Base-by-base conservation (phyloP, 208 protist species). In the Trypanosoma avium region DNA sequence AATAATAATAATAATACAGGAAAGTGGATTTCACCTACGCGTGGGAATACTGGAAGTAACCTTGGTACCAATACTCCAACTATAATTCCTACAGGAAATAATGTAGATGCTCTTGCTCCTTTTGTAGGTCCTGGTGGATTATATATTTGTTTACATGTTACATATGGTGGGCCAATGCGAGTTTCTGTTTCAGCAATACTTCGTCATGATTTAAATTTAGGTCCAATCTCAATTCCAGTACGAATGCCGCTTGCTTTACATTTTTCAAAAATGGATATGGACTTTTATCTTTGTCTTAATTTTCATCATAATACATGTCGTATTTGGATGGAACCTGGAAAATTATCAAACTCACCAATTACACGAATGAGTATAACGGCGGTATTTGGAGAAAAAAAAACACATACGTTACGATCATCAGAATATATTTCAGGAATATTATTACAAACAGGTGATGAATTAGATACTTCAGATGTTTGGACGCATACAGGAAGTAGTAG, bases 281-380 rank as follows among this genome's bases (percentile, higher is more conserved):
- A 92, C 60, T 91, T 82, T 67, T 83, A 81, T 61, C 50, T 95
- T 7, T 89, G 79, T 50, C 42, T 92, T 19, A 95, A 95, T 57
- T 26, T 92, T 10, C 68, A 73, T 40, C 32, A 73, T 47, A 83
- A 75, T 61, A 61, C 43, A 50, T 88, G 83, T 58, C 75, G 72
- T 7, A 15, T 91, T 35, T 92, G 85, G 81, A 67, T 95, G 30
- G 79, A 91, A 53, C 82, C 78, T 2, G 86, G 84, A 9, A 82
- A 81, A 57, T 64, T 92, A 13, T 84, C 76, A 4, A 55, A 68
- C n/a, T 89, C 77, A 21, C 73, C 83, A 12, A 56, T 95, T 21
- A 92, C 83, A 47, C 70, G 89, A 1, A 70, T 95, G 27, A 83
- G 62, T 59, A 61, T 90, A 12, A 73, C 61, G 42, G 84, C 77